Base-by-base conservation (phyloP, 2,329 filamentous ascomycete genomes). In the Pyrenophora teres region DNA sequence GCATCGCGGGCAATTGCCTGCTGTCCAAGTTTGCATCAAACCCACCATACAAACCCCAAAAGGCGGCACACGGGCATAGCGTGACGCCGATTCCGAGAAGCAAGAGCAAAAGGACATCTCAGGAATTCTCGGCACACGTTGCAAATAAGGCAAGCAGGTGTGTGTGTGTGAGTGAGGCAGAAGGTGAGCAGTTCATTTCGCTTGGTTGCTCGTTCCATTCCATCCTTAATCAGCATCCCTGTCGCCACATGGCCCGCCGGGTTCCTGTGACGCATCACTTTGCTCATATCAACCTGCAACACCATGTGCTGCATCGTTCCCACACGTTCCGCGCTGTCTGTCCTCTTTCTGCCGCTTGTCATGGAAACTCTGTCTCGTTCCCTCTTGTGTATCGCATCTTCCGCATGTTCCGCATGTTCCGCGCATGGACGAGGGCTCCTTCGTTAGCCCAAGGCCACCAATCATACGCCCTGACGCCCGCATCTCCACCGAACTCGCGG, bases 171-270 rank as follows among this genome's bases (percentile, higher is more conserved):
- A 7, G 4, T 25, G 23, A 59, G 51, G 50, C 59, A 60, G 47
- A 62, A 69, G 65, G 69, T 71, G 57, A 70, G 68, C 62, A 60
- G 44, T 43, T 55, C 55, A 70, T 69, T 59, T 69, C 68, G 63
- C 64, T 69, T 68, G 60, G 52, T 50, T 49, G 51, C 57, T 46
- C 56, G 49, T 62, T 49, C 60, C 56, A 50, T 40, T 46, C 48
- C 44, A 40, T 50, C 43, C 35, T 35, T 39, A 36, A 40, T 41
- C 52, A 30, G 23, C 55, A 71, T 70, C 66, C 68, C 63, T 70
- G 67, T 54, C 57, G 27, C 50, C 68, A 71, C 67, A 70, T 72
- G 70, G 69, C 66, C 15, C 27, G 53, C 59, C 43, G 58, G 61
- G 60, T 56, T 57, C 52, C 42, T 43, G 54, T 53, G 57, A 56